Evolutionary conservation across 441 rosid species (phyloP).

Genomic region (Breynia disticha): DNA sequence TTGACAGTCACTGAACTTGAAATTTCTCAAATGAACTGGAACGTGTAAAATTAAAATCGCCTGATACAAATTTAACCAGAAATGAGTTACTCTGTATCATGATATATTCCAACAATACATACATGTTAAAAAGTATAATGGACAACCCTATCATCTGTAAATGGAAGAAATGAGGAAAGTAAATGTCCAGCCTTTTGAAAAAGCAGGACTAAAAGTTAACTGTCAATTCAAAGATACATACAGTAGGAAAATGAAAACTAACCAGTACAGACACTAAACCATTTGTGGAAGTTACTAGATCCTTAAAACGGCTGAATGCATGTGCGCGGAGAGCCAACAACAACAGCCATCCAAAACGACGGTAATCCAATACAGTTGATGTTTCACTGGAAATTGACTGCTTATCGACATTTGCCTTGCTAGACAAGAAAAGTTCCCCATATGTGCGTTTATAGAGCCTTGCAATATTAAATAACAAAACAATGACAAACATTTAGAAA

Average conservation of each 20-base stretch:
- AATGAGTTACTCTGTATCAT: background rate
- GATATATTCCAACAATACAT: background rate
- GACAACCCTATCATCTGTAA: background rate
- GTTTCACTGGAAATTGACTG: conserved; percentile 28
- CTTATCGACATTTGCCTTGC: conserved; percentile 39
- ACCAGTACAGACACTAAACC: conserved; percentile 87
- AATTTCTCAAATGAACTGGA: conserved; percentile 66
- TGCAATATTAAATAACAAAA: background rate
- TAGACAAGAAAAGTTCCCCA: conserved; percentile 56
- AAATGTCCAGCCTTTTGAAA: too few relatives aligned
- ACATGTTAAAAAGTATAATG: background rate
- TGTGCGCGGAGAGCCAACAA: conserved; percentile 86
- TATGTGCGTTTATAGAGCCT: conserved; percentile 81
- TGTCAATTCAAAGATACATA: too few relatives aligned
- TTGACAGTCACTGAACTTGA: conserved; percentile 46
- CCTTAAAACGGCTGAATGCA: conserved; percentile 71
- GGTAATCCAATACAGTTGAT: conserved; percentile 37
- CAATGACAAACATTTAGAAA: background rate
- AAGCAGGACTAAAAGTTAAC: too few relatives aligned
- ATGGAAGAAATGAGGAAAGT: background rate
- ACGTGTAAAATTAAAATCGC: conserved; percentile 78
- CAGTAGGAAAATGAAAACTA: conserved; percentile 22
- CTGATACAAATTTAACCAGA: conserved; percentile 32
- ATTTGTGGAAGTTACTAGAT: conserved; percentile 77
- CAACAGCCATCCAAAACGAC: conserved; percentile 93